Percentiles rank a stretch among this genome's conserved stretches.
These are phyloP conservation scores for Eruca vesicaria DNA, from an alignment of 441 rosid genomes.

Conservation along the genomic window DNA sequence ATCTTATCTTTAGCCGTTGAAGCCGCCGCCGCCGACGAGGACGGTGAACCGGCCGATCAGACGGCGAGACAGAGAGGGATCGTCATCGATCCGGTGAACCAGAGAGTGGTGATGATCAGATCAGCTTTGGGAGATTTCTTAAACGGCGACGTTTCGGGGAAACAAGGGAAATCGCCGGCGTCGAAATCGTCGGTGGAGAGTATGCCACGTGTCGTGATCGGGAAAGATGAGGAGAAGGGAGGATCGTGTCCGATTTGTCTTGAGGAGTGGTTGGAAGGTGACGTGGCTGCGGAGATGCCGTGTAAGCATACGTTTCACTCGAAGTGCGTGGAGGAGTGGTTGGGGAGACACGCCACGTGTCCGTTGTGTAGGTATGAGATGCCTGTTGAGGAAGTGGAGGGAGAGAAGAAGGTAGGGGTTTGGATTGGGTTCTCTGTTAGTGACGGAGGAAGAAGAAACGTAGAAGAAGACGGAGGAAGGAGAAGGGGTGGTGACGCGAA, in stretches of 20 bases:
- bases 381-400: slow-evolving; percentile 71
- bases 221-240: slow-evolving; percentile 32
- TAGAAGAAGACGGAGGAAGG: slow-evolving; percentile 1
- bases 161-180: slow-evolving; percentile 65
- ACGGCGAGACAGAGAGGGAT: slow-evolving; percentile 37
- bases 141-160: slow-evolving; percentile 9
- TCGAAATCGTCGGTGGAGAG: slow-evolving; percentile 65
- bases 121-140: slow-evolving; percentile 39
- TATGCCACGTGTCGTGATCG: slow-evolving; percentile 51
- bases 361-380: slow-evolving; percentile 80
- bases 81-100: slow-evolving; percentile 57
- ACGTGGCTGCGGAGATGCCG: slow-evolving; percentile 75
- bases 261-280: slow-evolving; percentile 63
- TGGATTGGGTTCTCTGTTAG: slow-evolving; percentile 36
- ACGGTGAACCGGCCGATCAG: not conserved
- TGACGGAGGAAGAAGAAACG: not conserved
- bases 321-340: slow-evolving; percentile 76
- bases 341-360: slow-evolving; percentile 73
- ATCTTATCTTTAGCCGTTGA: slow-evolving; percentile 16
- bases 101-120: slow-evolving; percentile 55
- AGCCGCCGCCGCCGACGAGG: not conserved
- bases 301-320: slow-evolving; percentile 80
- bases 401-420: slow-evolving; percentile 35
- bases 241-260: slow-evolving; percentile 73
- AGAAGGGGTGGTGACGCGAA: not conserved